Percentiles rank a stretch among this genome's conserved stretches.
Evolutionary conservation across 257 asterid species (phyloP).

Genomic region (Nicotiana paniculata): DNA sequence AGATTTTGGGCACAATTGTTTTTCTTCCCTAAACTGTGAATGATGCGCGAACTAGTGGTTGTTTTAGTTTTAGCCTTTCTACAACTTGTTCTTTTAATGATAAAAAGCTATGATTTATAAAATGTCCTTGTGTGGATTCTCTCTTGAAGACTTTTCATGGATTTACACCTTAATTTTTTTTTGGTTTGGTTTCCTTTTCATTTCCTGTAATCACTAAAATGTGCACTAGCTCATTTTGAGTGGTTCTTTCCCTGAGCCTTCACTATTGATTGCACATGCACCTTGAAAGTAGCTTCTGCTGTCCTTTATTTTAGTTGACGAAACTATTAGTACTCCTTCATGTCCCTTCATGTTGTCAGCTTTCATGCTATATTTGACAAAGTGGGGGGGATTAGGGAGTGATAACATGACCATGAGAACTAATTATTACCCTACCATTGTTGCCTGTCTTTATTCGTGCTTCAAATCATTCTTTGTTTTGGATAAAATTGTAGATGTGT

Average conservation of each 20-base stretch:
- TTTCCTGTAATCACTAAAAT: not conserved
- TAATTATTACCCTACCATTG: not conserved
- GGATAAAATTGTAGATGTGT: conserved; percentile 22
- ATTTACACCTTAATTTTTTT: not conserved
- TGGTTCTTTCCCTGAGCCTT: not conserved
- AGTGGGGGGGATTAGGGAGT: not conserved
- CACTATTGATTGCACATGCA: not conserved
- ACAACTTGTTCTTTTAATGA: not conserved
- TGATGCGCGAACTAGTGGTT: not conserved
- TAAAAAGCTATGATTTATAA: not conserved
- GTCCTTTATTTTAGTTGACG: not conserved
- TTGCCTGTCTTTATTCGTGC: not conserved
- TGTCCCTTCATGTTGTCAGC: not conserved
- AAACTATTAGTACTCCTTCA: not conserved
- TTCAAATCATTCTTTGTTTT: not conserved
- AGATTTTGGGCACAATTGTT: not conserved
- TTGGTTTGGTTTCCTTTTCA: not conserved
- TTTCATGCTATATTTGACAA: not conserved
- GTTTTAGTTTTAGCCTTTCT: not conserved
- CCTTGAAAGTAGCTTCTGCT: not conserved
- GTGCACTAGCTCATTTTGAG: not conserved
- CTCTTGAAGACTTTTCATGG: not conserved
- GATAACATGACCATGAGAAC: not conserved
- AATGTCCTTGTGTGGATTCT: not conserved
- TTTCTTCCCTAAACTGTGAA: not conserved